These are phyloP conservation scores for Amphirosellinia nigrospora DNA, from an alignment of 495 filamentous ascomycete genomes.

Conservation along the genomic window DNA sequence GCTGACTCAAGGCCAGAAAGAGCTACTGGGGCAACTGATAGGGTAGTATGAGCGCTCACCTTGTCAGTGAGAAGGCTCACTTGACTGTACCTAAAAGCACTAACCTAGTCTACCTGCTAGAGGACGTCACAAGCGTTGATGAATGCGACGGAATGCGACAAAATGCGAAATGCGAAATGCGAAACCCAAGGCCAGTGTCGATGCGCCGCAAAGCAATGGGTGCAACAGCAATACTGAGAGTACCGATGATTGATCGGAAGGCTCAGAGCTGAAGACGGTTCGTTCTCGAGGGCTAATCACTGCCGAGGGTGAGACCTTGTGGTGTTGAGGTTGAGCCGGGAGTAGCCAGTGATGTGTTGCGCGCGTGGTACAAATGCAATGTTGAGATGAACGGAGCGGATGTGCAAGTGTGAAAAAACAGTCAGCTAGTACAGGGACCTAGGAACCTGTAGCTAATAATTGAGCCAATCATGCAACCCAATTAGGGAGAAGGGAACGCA, in stretches of 20 bases:
- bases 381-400: constrained; percentile 1
- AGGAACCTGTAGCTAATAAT: not conserved
- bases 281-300: not conserved
- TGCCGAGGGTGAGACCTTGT: not conserved
- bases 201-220: not conserved
- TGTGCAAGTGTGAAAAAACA: not conserved
- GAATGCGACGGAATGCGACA: too few species aligned
- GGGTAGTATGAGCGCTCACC: constrained; percentile 13
- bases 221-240: not conserved
- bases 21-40: not conserved
- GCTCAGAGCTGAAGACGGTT: not conserved
- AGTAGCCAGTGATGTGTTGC: not conserved
- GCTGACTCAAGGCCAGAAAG: not conserved
- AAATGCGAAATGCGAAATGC: too few species aligned
- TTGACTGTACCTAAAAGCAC: constrained; percentile 16
- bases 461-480: constrained; percentile 3
- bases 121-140: not conserved
- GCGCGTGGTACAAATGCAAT: not conserved
- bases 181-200: not conserved
- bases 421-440: not conserved
- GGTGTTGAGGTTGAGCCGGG: not conserved
- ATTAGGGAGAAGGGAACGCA: not conserved
- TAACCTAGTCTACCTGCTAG: not conserved
- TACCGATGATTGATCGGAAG: not conserved
- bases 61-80: constrained; percentile 8